Base-by-base conservation (phyloP, 768 basidiomycete species). In the Russula olivacea region DNA sequence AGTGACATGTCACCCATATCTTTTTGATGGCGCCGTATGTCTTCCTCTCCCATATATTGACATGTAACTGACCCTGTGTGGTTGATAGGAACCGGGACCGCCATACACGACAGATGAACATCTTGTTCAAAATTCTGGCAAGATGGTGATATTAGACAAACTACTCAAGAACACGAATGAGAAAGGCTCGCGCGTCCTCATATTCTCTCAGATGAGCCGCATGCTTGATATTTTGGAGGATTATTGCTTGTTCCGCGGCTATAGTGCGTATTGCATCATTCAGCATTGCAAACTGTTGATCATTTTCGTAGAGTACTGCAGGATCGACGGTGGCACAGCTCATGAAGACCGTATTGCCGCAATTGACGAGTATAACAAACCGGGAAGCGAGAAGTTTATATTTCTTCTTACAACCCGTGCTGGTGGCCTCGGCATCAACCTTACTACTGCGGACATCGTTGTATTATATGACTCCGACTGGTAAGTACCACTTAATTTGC, bases 181-280 rank as follows among this genome's bases (percentile, higher is more conserved):
- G 25, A 94, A 94, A 72, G 95, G 93, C n/a, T 96, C 93, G 3
- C 84, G 96, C 9, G 91, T 94, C 3, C 83, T 98, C 68, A 97
- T 99, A 64, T 99, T 99, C 79, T 96, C 93, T 69, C 97, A 98
- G 74, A 98, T 99, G 97, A 95, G 92, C 75, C 88, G 97, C n/a
- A 91, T 98, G 61, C 80, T 98, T 54, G 97, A 99, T 74, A 98
- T 99, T 62, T 74, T 99, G 50, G 96, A 98, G 72, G 96, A 98
- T 71, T 98, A 95, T 74, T 98, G 94, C 74, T 78, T 96, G 64
- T 99, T 98, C 79, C 79, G 95, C 51, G 76, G 77, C 60, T 95
- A 89, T 75, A 87, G 96, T 97, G 70, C 56, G 92, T 78, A 8
- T 56, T 17, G 3, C 34, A 36, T 23, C 8, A 1, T 57, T 21